Conservation (phyloP, 306 rosid species). For the Comarum palustre region DNA sequence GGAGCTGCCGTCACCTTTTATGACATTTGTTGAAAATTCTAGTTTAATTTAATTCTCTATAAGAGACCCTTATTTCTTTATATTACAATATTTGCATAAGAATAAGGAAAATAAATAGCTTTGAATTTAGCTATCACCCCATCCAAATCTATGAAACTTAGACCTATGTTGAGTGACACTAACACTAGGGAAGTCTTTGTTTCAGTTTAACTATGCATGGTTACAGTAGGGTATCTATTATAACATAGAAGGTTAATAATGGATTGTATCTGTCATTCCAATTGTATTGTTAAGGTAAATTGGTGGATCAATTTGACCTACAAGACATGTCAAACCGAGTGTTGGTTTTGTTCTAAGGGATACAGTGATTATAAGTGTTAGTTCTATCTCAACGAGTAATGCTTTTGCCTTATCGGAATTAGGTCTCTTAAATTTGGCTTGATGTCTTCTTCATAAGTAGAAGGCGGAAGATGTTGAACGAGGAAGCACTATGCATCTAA, state of each 20-base stretch:
- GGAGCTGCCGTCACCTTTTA: too few relatives aligned
- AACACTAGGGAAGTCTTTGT: not conserved
- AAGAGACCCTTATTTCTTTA: too few relatives aligned
- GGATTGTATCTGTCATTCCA: not conserved
- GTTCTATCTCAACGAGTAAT: not conserved
- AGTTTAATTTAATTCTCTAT: too few relatives aligned
- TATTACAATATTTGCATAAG: too few relatives aligned
- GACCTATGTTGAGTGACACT: not conserved
- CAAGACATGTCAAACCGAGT: not conserved
- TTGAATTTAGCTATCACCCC: too few relatives aligned
- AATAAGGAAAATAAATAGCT: too few relatives aligned
- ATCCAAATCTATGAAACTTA: not conserved
- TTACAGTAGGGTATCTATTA: not conserved
- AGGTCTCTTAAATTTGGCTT: not conserved
- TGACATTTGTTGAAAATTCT: too few relatives aligned
- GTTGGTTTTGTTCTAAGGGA: not conserved
- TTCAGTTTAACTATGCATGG: not conserved
- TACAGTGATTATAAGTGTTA: not conserved
- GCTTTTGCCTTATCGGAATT: not conserved
- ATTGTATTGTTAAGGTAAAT: not conserved
- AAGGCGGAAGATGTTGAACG: not conserved
- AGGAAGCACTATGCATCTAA: not conserved
- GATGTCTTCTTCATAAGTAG: not conserved
- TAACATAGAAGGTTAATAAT: not conserved
- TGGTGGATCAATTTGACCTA: not conserved